Conservation (phyloP, 2,329 filamentous ascomycete species). For the Colletotrichum orchidophilum region DNA sequence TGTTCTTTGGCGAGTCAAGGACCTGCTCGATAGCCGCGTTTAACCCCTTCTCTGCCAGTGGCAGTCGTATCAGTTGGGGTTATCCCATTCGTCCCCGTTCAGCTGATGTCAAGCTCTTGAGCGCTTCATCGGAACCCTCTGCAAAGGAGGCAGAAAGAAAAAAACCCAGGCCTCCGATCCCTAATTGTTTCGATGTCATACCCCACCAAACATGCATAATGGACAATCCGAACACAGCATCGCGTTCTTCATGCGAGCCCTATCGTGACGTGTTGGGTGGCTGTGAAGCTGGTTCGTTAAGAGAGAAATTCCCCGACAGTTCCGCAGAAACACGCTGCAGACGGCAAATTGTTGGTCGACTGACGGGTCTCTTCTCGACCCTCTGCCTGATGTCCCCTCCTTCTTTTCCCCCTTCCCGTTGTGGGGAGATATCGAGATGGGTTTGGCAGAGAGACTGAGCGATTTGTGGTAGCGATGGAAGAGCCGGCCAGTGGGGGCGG, state of each 20-base stretch:
- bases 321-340: slow-evolving; percentile 2
- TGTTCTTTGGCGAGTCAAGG: slow-evolving; percentile 9
- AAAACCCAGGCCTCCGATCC: not conserved
- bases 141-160: not conserved
- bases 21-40: not conserved
- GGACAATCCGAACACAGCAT: not conserved
- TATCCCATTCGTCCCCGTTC: slow-evolving; percentile 13
- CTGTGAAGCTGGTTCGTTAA: slow-evolving; percentile 5
- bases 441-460: not conserved
- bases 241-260: slow-evolving; percentile 10
- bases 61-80: not conserved
- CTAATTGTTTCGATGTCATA: slow-evolving; percentile 6
- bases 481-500: slow-evolving; percentile 17
- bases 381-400: not conserved
- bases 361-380: not conserved
- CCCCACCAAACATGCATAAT: slow-evolving; percentile 26
- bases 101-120: not conserved
- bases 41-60: not conserved
- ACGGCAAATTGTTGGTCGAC: not conserved
- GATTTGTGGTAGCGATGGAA: not conserved
- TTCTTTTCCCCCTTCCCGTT: not conserved
- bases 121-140: slow-evolving; percentile 13
- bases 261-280: slow-evolving; percentile 3
- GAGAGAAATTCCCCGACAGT: not conserved
- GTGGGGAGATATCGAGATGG: not conserved